Evolutionary conservation across 2,329 filamentous ascomycete species (phyloP), one percentile per base, ranked within the genome.

Genomic region (Chaetomiaceae sp.): DNA sequence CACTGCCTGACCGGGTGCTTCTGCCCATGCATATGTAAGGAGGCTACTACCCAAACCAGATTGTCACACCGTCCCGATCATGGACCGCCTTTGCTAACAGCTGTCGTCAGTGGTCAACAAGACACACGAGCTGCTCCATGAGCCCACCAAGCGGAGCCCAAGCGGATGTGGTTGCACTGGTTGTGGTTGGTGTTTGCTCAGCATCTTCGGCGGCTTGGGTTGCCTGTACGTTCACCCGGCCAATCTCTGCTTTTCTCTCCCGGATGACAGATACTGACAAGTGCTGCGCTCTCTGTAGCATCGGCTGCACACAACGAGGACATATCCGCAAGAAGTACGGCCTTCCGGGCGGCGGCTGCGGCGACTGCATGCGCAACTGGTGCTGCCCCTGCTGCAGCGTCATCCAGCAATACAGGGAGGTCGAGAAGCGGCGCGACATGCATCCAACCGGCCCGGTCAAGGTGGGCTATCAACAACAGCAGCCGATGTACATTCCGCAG

Each of bases 361-460:
- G 57, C 26, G 72, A 75, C 52, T 73, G 57, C 55, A 63, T 56
- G 45, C 58, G 55, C 24, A 72, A 74, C 52, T 72, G 57, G 56
- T 74, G 68, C 60, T 74, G 71, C 52, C 56, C 68, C 18, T 74
- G 71, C 64, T 74, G 71, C 56, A 58, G 61, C 3, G 57, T 73
- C 27, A 62, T 73, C 42, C 72, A 75, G 58, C 65, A 73, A 42
- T 68, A 72, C 44, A 51, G 48, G 22, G 54, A 56, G 42, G 57
- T 54, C 7, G 49, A 56, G 48, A 34, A 35, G 37, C 47, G 49
- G 12, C 30, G 46, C 19, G 40, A 49, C 18, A 37, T n/a, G n/a
- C n/a, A n/a, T n/a, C n/a, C 29, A 4, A 3, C 10, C 15, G n/a
- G 44, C 18, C 5, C n/a, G 30, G 27, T 24, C 15, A 48, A 44